phyloP scores from a whole-genome alignment of 1,139 yeast genomes.

The Pichia sp. region DNA sequence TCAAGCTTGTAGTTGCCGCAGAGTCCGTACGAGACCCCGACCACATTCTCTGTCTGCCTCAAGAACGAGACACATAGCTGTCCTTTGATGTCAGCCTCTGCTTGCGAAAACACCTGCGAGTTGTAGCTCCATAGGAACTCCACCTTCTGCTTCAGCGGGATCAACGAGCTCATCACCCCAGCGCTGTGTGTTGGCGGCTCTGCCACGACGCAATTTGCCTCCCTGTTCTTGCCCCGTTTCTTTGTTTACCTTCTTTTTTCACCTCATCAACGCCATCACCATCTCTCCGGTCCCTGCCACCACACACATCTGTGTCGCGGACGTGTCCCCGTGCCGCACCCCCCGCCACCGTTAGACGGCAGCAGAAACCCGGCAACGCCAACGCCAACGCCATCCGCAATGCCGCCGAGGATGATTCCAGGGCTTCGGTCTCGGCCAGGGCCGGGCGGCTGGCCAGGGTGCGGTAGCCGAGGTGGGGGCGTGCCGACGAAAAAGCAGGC shows the following conservation, averaged over 20 bases:
- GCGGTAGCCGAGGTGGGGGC: background rate
- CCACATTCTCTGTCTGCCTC: background rate
- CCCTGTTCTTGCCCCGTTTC: background rate
- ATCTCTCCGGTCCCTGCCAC: too few relatives aligned
- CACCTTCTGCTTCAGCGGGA: constrained; percentile 3
- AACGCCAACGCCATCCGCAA: too few relatives aligned
- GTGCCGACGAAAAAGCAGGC: background rate
- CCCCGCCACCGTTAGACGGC: background rate
- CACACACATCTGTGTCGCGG: background rate
- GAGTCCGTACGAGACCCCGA: background rate
- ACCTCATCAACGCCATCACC: background rate
- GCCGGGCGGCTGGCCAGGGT: too few relatives aligned
- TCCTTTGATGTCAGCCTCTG: background rate
- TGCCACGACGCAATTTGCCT: background rate
- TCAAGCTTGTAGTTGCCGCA: constrained; percentile 1
- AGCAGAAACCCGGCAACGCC: background rate
- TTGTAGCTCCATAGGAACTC: constrained; percentile 5
- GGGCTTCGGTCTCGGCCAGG: background rate
- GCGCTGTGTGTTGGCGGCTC: background rate
- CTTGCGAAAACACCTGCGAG: constrained; percentile 6
- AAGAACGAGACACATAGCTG: background rate
- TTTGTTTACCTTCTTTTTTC: background rate
- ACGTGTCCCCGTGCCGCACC: background rate
- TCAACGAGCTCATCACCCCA: background rate
- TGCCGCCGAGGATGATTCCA: background rate